These are phyloP conservation scores for Fusarium duplospermum DNA, from an alignment of 2,329 filamentous ascomycete species.

Conservation along the genomic window DNA sequence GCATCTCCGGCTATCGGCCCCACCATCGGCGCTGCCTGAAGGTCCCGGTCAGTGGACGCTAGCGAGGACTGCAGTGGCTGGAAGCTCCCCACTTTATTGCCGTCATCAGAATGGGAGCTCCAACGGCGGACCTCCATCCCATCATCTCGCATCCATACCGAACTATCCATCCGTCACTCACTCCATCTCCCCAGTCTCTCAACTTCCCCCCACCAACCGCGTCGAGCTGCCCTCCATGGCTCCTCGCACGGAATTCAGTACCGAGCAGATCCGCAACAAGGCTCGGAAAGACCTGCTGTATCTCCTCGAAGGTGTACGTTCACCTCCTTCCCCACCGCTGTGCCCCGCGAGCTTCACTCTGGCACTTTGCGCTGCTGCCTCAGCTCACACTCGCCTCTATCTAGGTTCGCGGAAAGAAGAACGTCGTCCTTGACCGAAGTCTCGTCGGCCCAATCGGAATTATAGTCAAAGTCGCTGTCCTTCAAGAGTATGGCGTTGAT, in stretches of 20 bases:
- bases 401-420: constrained; percentile 98
- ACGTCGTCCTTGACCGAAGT: constrained; percentile 90
- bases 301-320: constrained; percentile 93
- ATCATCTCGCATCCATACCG: constrained; percentile 4
- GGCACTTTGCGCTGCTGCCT: constrained; percentile 1
- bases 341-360: constrained; percentile 24
- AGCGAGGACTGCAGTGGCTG: not conserved
- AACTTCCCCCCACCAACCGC: constrained; percentile 25
- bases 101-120: constrained; percentile 35
- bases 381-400: constrained; percentile 20
- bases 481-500: constrained; percentile 97
- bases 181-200: not conserved
- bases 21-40: constrained; percentile 2
- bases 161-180: not conserved
- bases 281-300: constrained; percentile 89
- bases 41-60: constrained; percentile 2
- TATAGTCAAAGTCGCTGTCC: constrained; percentile 93
- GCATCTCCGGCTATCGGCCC: constrained; percentile 1
- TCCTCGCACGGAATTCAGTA: constrained; percentile 77
- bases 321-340: constrained; percentile 42
- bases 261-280: constrained; percentile 81
- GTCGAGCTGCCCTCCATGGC: constrained; percentile 70
- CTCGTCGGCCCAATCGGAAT: constrained; percentile 90
- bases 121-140: constrained; percentile 6
- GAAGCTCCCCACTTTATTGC: constrained; percentile 33